Evolutionary conservation across 352 stramenopile species (phyloP), one percentile per base, ranked within the genome.

Genomic region (Peronospora belbahrii): DNA sequence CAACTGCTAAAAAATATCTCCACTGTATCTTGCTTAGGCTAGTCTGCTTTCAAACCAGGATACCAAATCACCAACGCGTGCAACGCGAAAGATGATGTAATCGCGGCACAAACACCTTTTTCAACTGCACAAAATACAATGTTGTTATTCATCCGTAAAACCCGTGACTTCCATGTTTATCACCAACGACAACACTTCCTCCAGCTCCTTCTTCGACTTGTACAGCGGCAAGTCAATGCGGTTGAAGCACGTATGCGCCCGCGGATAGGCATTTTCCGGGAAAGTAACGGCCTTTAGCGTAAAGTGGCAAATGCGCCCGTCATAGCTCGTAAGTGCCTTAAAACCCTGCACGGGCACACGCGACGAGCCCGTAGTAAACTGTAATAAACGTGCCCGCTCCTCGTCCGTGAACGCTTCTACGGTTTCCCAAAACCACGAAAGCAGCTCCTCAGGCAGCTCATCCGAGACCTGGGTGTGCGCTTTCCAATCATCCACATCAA

Each of bases 81-180:
- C 34, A 47, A 28, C 32, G 41, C 46, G 24, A 43, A 43, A 25
- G 48, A 67, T 51, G 48, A 51, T 42, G 39, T 44, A 56, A 42
- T 37, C 52, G 36, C 40, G 50, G 50, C 51, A 46, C 24, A 18
- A 55, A 40, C 48, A 52, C 54, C 42, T 64, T n/a, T n/a, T n/a
- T 51, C 44, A 60, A 56, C 44, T 60, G 48, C 60, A 67, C 53
- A 65, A 65, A 62, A 70, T 61, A 36, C 48, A 64, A 44, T 60
- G n/a, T n/a, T n/a, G n/a, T 70, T 62, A 92, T 58, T 89, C 73
- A 57, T 86, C 72, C 40, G 62, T 88, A 54, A 98, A 98, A 44
- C 95, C 94, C 27, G 90, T 97, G 25, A 95, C 64, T 59, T 97
- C 92, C 92, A 98, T 98, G 48, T 96, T 89, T 42, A 98, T 91